These are phyloP conservation scores for Phytophthora pinifolia DNA, from an alignment of 352 stramenopile genomes.

Conservation along the genomic window DNA sequence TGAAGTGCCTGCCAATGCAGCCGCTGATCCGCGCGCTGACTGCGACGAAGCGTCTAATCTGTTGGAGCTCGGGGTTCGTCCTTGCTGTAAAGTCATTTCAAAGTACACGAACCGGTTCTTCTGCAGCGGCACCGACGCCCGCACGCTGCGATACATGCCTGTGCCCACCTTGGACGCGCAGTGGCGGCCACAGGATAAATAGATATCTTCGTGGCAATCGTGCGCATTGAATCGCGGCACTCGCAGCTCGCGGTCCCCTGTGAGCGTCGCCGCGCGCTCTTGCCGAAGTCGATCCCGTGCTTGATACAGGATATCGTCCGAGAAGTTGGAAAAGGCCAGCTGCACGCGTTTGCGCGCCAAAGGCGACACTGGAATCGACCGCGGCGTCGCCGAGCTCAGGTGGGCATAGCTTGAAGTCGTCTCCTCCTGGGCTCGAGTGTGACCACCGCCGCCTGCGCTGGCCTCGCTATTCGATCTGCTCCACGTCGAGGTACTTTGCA, in stretches of 20 bases:
- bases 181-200: slow-evolving; percentile 82
- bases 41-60: slow-evolving; percentile 21
- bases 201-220: slow-evolving; percentile 85
- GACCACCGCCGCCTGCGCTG: slow-evolving; percentile 13
- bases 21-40: slow-evolving; percentile 7
- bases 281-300: slow-evolving; percentile 73
- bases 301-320: slow-evolving; percentile 84
- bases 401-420: slow-evolving; percentile 39
- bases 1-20: background rate
- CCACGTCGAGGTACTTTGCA: slow-evolving; percentile 11
- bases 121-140: slow-evolving; percentile 57
- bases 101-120: slow-evolving; percentile 84
- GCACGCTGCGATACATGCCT: slow-evolving; percentile 84
- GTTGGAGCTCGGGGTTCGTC: slow-evolving; percentile 25
- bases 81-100: slow-evolving; percentile 74
- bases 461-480: slow-evolving; percentile 21
- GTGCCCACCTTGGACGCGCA: slow-evolving; percentile 72
- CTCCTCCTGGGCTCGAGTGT: slow-evolving; percentile 34
- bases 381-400: slow-evolving; percentile 59
- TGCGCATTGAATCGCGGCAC: slow-evolving; percentile 78
- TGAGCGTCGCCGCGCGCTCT: slow-evolving; percentile 72
- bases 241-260: slow-evolving; percentile 47
- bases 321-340: slow-evolving; percentile 80
- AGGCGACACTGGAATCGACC: slow-evolving; percentile 85
- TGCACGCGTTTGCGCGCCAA: slow-evolving; percentile 69